phyloP scores from a whole-genome alignment of 2,329 filamentous ascomycete genomes.

The Pleomassaria siparia region DNA sequence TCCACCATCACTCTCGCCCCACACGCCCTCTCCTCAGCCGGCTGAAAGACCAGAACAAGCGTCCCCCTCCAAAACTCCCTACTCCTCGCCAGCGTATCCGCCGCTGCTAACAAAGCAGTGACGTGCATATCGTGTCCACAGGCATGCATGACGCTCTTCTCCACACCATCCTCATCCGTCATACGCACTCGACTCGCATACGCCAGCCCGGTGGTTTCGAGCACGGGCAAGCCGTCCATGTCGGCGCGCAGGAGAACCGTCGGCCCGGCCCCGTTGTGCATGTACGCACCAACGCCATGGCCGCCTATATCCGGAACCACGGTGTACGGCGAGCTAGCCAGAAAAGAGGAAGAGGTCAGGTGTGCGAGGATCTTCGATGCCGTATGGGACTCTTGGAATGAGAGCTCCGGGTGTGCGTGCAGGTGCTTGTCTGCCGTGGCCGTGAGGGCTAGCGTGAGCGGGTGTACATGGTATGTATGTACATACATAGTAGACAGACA shows the following conservation, averaged over 20 bases:
- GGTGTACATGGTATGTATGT: too few species aligned
- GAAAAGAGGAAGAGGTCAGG: too few species aligned
- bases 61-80: conserved; percentile 62
- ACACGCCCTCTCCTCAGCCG: conserved; percentile 64
- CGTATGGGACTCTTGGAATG: neutral
- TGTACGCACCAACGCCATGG: conserved; percentile 52
- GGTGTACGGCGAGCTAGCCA: too few species aligned
- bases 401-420: neutral
- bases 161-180: conserved; percentile 49
- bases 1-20: conserved; percentile 66
- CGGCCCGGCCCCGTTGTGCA: conserved; percentile 61
- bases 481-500: too few species aligned
- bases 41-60: conserved; percentile 66
- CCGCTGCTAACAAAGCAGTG: conserved; percentile 58
- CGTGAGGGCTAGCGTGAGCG: neutral
- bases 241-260: conserved; percentile 63
- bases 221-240: conserved; percentile 62
- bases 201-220: conserved; percentile 56
- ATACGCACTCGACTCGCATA: conserved; percentile 56
- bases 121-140: conserved; percentile 67
- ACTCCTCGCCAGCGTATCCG: conserved; percentile 51
- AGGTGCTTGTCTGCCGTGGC: neutral
- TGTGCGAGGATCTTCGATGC: neutral
- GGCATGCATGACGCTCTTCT: conserved; percentile 66
- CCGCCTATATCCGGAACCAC: too few species aligned